A percentile compares a stretch with the other conserved stretches of the same genome.
These are phyloP conservation scores for Boletellus sp. DNA, from an alignment of 768 basidiomycete genomes.

Conservation along the genomic window DNA sequence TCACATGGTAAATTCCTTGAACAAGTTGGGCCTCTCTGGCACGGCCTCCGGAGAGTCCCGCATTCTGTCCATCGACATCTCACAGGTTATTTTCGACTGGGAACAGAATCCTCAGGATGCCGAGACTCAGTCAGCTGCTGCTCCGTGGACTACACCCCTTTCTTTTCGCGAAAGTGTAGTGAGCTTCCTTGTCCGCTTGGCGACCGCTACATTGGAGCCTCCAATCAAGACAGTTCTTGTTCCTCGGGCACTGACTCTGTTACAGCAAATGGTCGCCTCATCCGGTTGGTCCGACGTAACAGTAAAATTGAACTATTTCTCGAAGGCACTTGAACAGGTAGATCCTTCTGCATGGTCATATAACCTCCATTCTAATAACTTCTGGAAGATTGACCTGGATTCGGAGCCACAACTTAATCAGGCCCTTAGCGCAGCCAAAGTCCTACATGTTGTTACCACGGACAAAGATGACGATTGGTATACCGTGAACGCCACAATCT, in stretches of 20 bases:
- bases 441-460: conserved; percentile 79
- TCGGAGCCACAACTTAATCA: conserved; percentile 60
- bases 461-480: conserved; percentile 88
- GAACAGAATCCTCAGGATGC: conserved; percentile 58
- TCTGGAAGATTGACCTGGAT: conserved; percentile 63
- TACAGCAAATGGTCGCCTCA: conserved; percentile 77
- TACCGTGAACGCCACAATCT: conserved; percentile 57
- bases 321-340: conserved; percentile 78
- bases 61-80: conserved; percentile 82
- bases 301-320: conserved; percentile 88
- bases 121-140: conserved; percentile 22
- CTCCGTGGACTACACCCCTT: conserved; percentile 70
- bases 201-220: conserved; percentile 59
- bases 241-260: conserved; percentile 58
- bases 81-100: conserved; percentile 93
- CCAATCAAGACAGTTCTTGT: conserved; percentile 42
- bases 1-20: conserved; percentile 86
- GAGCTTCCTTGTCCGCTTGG: conserved; percentile 91
- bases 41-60: conserved; percentile 75
- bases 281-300: conserved; percentile 89
- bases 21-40: conserved; percentile 78
- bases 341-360: background rate
- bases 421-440: conserved; percentile 80
- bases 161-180: conserved; percentile 86
- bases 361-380: conserved; percentile 1